Percentiles rank a stretch among this genome's conserved stretches.
phyloP scores from a whole-genome alignment of 2,329 filamentous ascomycete genomes.

The Westerdykella sp. region DNA sequence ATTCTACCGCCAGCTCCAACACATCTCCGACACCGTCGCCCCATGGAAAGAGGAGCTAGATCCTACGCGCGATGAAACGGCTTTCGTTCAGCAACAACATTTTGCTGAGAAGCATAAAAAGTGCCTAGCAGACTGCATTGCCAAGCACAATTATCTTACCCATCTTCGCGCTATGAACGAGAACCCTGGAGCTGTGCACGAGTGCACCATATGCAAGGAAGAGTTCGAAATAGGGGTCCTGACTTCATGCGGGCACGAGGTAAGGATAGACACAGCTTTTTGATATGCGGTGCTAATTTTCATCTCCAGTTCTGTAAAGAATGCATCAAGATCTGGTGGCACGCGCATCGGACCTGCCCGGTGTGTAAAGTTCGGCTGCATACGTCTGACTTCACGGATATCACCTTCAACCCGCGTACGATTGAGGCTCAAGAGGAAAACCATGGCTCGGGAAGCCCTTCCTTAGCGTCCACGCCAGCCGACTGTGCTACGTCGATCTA shows the following conservation, averaged over 20 bases:
- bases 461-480: constrained; percentile 22
- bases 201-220: constrained; percentile 81
- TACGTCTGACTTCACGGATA: constrained; percentile 69
- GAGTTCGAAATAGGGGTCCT: constrained; percentile 71
- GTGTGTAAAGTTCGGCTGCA: constrained; percentile 70
- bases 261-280: constrained; percentile 3
- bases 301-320: constrained; percentile 75
- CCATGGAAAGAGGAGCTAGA: constrained; percentile 63
- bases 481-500: constrained; percentile 57
- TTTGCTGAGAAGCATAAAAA: constrained; percentile 50
- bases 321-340: constrained; percentile 76
- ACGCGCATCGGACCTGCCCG: constrained; percentile 68
- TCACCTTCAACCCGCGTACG: constrained; percentile 71
- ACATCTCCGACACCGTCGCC: constrained; percentile 80
- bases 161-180: constrained; percentile 57
- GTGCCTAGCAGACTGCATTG: constrained; percentile 57
- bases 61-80: constrained; percentile 48
- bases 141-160: constrained; percentile 71
- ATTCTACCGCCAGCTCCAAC: constrained; percentile 85
- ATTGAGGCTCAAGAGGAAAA: constrained; percentile 61
- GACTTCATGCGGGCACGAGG: constrained; percentile 74
- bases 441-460: constrained; percentile 11
- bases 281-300: not conserved
- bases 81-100: constrained; percentile 39
- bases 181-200: constrained; percentile 50